Conservation (phyloP, 352 stramenopile genomes). For the Phytophthora megakarya region DNA sequence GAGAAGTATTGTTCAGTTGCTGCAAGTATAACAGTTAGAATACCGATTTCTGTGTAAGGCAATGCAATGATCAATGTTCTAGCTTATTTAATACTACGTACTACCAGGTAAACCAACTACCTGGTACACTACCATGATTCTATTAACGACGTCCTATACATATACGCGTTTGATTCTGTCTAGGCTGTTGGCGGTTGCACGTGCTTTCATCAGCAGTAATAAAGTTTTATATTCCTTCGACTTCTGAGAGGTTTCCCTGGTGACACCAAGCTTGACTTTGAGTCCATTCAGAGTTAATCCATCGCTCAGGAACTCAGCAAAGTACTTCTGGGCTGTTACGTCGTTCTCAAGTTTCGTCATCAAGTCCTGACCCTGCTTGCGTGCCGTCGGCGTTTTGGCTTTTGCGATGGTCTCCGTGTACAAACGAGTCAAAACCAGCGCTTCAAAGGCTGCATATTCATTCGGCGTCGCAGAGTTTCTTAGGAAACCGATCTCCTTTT, state of each 20-base stretch:
- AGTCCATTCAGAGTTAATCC: not conserved
- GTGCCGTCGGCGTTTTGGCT: not conserved
- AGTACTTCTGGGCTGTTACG: not conserved
- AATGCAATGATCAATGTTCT: no score
- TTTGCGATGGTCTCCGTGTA: constrained; percentile 4
- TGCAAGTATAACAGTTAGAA: no score
- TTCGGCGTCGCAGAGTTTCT: not conserved
- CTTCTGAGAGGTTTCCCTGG: not conserved
- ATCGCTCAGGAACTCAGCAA: not conserved
- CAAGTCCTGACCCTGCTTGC: not conserved
- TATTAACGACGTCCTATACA: no score
- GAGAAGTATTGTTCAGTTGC: no score
- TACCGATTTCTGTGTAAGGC: no score
- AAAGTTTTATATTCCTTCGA: constrained; percentile 2
- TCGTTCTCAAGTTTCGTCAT: constrained; percentile 4
- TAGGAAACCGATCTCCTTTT: not conserved
- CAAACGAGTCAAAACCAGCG: not conserved
- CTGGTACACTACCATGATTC: no score
- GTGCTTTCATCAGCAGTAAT: not conserved
- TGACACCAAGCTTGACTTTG: not conserved
- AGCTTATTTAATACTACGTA: no score
- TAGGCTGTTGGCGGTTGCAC: not conserved
- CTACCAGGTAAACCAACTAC: no score
- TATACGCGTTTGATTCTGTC: no score
- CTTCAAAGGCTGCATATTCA: not conserved